A percentile compares a stretch with the other conserved stretches of the same genome.
phyloP scores from a whole-genome alignment of 2,329 filamentous ascomycete genomes.

The Onygenales sp. region DNA sequence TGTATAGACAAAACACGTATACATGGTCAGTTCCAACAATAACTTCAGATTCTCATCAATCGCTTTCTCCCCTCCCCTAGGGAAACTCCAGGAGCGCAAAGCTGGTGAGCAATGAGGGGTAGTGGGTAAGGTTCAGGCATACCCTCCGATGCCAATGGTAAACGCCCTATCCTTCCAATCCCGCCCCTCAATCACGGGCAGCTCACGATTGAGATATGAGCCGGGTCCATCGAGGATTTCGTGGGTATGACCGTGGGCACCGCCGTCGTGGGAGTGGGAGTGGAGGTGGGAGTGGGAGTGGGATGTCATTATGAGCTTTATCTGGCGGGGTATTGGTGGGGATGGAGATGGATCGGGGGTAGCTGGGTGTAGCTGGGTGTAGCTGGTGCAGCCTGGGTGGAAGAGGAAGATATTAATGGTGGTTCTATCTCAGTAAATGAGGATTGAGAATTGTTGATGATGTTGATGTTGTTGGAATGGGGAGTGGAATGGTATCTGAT shows the following conservation, averaged over 20 bases:
- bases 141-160: slow-evolving; percentile 97
- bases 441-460: no score
- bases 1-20: slow-evolving; percentile 25
- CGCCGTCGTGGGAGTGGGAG: slow-evolving; percentile 52
- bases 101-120: no score
- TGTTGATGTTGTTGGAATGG: no score
- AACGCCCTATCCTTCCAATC: slow-evolving; percentile 86
- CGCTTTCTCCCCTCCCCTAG: background rate
- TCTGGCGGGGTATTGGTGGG: background rate
- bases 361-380: background rate
- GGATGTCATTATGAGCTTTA: background rate
- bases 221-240: slow-evolving; percentile 92
- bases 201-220: slow-evolving; percentile 79
- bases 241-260: slow-evolving; percentile 80
- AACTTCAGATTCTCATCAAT: background rate
- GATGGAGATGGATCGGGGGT: background rate
- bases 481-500: no score
- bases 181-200: slow-evolving; percentile 83
- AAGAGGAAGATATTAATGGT: no score
- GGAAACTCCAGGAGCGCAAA: no score
- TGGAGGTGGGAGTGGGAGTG: slow-evolving; percentile 19
- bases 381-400: no score
- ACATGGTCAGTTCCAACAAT: background rate
- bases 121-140: slow-evolving; percentile 23
- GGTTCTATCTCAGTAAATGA: no score